These are phyloP conservation scores for Candida wancherniae DNA, from an alignment of 805 yeast genomes.

Conservation along the genomic window DNA sequence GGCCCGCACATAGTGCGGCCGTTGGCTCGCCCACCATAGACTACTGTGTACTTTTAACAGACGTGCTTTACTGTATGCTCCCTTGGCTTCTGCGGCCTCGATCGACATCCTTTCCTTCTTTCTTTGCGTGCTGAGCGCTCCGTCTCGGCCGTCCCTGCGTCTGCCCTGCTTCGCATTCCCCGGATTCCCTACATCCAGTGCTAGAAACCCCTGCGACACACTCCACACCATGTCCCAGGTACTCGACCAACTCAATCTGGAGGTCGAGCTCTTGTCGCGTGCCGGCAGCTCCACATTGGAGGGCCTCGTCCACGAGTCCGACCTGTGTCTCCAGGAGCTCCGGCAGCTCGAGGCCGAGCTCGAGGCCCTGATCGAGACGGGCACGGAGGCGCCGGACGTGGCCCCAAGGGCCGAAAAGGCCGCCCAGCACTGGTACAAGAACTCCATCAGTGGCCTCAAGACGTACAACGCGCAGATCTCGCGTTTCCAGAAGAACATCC, in stretches of 20 bases:
- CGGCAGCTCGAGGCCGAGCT: conserved; percentile 22
- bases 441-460: conserved; percentile 30
- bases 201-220: too few species aligned
- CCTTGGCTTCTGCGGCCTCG: too few species aligned
- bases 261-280: conserved; percentile 20
- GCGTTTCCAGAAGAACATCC: conserved; percentile 30
- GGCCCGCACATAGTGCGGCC: too few species aligned
- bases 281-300: conserved; percentile 22
- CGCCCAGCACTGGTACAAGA: conserved; percentile 32
- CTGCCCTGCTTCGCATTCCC: too few species aligned
- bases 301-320: conserved; percentile 20
- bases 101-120: too few species aligned
- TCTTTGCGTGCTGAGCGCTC: too few species aligned
- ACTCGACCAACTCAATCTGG: conserved; percentile 23
- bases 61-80: too few species aligned
- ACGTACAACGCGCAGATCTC: conserved; percentile 32
- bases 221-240: conserved; percentile 19
- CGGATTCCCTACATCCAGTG: too few species aligned
- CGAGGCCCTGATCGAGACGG: conserved; percentile 10
- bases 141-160: too few species aligned
- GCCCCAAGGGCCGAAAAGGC: conserved; percentile 12
- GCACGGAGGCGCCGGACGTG: not conserved
- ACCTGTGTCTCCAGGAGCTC: conserved; percentile 21
- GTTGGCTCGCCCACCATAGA: too few species aligned
- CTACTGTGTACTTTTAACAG: too few species aligned